A percentile compares a stretch with the other conserved stretches of the same genome.
Conservation (phyloP, 1,284 basidiomycete species). For the Malassezia furfur region DNA sequence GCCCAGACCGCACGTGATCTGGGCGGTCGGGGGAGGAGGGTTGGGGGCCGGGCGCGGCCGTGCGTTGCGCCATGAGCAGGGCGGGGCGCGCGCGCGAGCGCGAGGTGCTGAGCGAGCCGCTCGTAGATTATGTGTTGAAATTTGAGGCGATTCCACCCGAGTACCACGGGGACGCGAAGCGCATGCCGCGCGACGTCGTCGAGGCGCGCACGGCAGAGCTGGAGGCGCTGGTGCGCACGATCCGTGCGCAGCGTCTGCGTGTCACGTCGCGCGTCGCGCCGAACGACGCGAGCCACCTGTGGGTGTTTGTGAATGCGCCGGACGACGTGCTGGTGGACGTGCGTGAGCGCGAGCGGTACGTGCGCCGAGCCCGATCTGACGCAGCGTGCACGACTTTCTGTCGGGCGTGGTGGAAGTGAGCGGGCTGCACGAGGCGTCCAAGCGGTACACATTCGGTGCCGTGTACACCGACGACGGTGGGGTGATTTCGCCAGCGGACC, state of each 20-base stretch:
- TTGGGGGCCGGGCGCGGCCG: too few relatives aligned
- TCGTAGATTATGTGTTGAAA: constrained; percentile 15
- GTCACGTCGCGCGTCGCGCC: constrained; percentile 29
- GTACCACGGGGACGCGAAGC: constrained; percentile 1
- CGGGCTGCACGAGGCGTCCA: not conserved
- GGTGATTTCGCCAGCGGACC: constrained; percentile 23
- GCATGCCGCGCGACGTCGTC: constrained; percentile 23
- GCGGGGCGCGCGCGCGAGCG: too few relatives aligned
- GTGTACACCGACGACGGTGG: not conserved
- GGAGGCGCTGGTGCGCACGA: constrained; percentile 18
- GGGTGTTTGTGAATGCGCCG: constrained; percentile 35
- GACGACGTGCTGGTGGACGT: constrained; percentile 17
- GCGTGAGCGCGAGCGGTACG: constrained; percentile 22
- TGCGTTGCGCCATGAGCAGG: too few relatives aligned
- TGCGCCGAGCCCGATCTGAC: not conserved
- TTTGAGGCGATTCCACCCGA: constrained; percentile 9
- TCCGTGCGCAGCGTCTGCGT: constrained; percentile 27
- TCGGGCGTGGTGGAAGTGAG: constrained; percentile 29
- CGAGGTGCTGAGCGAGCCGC: not conserved
- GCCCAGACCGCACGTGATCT: too few relatives aligned
- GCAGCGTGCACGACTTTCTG: constrained; percentile 27
- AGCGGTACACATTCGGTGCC: not conserved
- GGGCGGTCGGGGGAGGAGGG: too few relatives aligned
- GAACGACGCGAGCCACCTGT: constrained; percentile 22
- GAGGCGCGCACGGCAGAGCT: constrained; percentile 24